Base-by-base conservation (phyloP, 495 filamentous ascomycete genomes). In the Tuber melanosporum region DNA sequence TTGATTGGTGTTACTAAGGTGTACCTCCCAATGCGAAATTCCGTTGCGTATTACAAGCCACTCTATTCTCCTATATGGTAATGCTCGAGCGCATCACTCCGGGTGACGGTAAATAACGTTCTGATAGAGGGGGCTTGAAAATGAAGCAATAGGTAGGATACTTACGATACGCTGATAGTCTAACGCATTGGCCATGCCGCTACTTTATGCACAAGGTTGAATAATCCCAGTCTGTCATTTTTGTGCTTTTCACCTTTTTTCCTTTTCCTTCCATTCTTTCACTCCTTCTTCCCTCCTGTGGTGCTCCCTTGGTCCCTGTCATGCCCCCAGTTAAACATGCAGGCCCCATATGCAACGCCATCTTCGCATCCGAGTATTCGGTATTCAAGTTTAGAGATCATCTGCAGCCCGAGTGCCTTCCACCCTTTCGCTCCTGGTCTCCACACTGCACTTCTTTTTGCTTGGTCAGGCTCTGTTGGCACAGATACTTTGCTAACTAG, bases 321-420 rank as follows among this genome's bases (percentile, higher is more conserved):
- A 26, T 66, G 57, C 26, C 52, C 52, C 57, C 26, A 66, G 57
- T 36, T 36, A 36, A 36, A 36, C 26, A 66, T 66, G 57, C 57
- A 66, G 57, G 57, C 57, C 57, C 26, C 57, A 66, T 36, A 26
- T 66, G 57, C 57, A 36, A 15, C 7, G 57, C 32, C 57, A 66
- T 66, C 57, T 66, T 66, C 57, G 57, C 57, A 66, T 66, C 57
- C 57, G 57, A 66, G 57, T 19, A 32, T 32, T 66, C 57, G 57
- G 57, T 66, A 66, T n/a, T 36, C 57, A 26, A 66, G 14, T 17
- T 15, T 4, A 66, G 57, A 66, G 57, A 66, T 66, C 57, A 66
- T 66, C 57, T 66, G 57, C 57, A 66, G 57, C 57, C 14, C n/a
- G 57, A 17, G 57, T 26, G 32, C 57, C 57, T 66, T 36, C 57